Conservation (phyloP, 495 filamentous ascomycete species). For the Rostrohypoxylon terebratum region DNA sequence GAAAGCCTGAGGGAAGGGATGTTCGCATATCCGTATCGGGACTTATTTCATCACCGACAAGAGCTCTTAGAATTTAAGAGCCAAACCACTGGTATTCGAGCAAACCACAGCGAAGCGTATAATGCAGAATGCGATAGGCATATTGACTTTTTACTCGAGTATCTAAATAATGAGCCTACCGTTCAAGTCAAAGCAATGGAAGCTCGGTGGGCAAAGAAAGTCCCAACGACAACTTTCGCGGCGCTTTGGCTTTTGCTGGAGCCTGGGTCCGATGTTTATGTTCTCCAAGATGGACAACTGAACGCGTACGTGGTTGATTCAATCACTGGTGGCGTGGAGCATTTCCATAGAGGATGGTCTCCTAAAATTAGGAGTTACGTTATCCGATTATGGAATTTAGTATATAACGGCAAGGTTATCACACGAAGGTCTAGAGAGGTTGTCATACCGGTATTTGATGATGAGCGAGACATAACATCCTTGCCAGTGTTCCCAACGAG, state of each 20-base stretch:
- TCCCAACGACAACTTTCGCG: slow-evolving; percentile 19
- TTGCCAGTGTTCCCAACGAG: slow-evolving; percentile 19
- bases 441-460: slow-evolving; percentile 4
- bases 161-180: slow-evolving; percentile 16
- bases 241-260: slow-evolving; percentile 18
- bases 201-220: slow-evolving; percentile 22
- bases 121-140: slow-evolving; percentile 17
- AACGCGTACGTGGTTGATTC: slow-evolving; percentile 20
- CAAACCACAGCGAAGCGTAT: slow-evolving; percentile 13
- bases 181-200: slow-evolving; percentile 10
- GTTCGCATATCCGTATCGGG: slow-evolving; percentile 12
- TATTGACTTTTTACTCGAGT: slow-evolving; percentile 18
- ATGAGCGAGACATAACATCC: slow-evolving; percentile 14
- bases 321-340: slow-evolving; percentile 2
- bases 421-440: not conserved
- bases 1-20: slow-evolving; percentile 1
- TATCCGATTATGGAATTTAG: slow-evolving; percentile 20
- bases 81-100: not conserved
- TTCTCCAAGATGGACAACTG: slow-evolving; percentile 15
- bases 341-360: slow-evolving; percentile 7
- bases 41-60: slow-evolving; percentile 17
- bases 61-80: slow-evolving; percentile 13
- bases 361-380: slow-evolving; percentile 2
- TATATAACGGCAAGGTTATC: slow-evolving; percentile 10
- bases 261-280: slow-evolving; percentile 15